These are phyloP conservation scores for Psilocybe sp. DNA, from an alignment of 768 basidiomycete species.

Conservation along the genomic window DNA sequence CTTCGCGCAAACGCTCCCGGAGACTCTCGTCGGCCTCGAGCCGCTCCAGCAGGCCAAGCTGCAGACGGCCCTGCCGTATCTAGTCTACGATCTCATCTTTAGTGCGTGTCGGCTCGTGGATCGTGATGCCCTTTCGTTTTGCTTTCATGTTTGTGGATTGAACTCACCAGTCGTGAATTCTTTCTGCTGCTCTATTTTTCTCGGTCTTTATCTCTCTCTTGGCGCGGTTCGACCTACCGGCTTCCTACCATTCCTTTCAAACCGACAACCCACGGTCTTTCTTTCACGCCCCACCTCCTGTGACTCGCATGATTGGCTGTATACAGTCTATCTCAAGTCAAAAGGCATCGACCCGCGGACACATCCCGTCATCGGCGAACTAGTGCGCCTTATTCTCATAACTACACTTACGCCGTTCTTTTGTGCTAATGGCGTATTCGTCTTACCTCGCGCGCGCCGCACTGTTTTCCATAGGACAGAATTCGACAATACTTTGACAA, in stretches of 20 bases:
- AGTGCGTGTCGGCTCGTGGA: too few relatives aligned
- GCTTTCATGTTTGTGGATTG: neutral
- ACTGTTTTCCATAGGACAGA: constrained; percentile 64
- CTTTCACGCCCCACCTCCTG: too few relatives aligned
- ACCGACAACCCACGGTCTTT: too few relatives aligned
- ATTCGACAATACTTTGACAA: constrained; percentile 82
- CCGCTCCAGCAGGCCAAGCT: constrained; percentile 80
- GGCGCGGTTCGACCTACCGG: too few relatives aligned
- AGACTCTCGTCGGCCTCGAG: constrained; percentile 61
- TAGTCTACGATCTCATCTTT: constrained; percentile 83
- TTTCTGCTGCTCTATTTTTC: neutral
- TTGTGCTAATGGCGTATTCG: too few relatives aligned
- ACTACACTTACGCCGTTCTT: too few relatives aligned
- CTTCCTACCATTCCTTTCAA: too few relatives aligned
- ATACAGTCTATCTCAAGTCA: constrained; percentile 80
- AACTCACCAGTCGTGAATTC: neutral
- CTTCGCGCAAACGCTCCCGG: constrained; percentile 63
- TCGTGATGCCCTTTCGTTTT: neutral
- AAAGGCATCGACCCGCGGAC: constrained; percentile 76
- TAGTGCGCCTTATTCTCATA: constrained; percentile 42
- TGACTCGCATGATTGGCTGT: too few relatives aligned
- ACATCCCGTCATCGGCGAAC: constrained; percentile 74
- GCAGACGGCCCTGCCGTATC: constrained; percentile 76
- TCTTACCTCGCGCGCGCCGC: constrained; percentile 1
- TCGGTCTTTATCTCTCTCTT: constrained; percentile 3